Evolutionary conservation across 2,329 filamentous ascomycete species (phyloP), one percentile per base, ranked within the genome.

Genomic region (Fusarium pininemorale): DNA sequence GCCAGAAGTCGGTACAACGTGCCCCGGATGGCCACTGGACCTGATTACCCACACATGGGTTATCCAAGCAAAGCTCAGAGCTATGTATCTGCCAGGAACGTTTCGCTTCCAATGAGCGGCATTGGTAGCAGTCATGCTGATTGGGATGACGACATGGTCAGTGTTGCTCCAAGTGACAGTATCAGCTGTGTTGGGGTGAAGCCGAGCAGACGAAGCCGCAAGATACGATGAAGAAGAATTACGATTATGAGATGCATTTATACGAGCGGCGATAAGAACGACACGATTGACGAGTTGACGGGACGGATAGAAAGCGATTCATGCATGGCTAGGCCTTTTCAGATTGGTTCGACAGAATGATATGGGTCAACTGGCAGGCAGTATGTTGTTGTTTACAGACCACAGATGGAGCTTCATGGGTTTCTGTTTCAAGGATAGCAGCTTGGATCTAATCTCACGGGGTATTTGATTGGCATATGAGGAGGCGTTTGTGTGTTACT

Each of bases 111-210:
- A 2, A 76, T 78, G 28, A 87, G 85, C 62, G 80, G 80, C 7
- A 79, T 81, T 8, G 84, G 85, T 16, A 84, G 82, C 65, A 84
- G 84, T 57, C 80, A 83, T 42, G 81, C 81, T 14, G 78, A 80
- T 45, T 84, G 83, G 79, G 85, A 87, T 15, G 85, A 87, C 44
- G 88, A 90, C 72, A 80, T 82, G 58, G 85, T 83, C 55, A 90
- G 88, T 74, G 82, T 91, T 41, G 88, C 86, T 48, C 90, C 90
- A 4, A 87, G 86, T 75, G 90, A 91, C 77, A 91, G 89, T 76
- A 90, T 91, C 63, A 90, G 89, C 78, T 89, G 87, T 73, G 84
- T 90, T n/a, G 89, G 88, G 28, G 84, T 75, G 67, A 79, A 78
- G 61, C 77, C 66, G 73, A 75, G 77, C 65, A 72, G 78, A 56